phyloP scores from a whole-genome alignment of 2,329 filamentous ascomycete genomes.

The Fusarium redolens region DNA sequence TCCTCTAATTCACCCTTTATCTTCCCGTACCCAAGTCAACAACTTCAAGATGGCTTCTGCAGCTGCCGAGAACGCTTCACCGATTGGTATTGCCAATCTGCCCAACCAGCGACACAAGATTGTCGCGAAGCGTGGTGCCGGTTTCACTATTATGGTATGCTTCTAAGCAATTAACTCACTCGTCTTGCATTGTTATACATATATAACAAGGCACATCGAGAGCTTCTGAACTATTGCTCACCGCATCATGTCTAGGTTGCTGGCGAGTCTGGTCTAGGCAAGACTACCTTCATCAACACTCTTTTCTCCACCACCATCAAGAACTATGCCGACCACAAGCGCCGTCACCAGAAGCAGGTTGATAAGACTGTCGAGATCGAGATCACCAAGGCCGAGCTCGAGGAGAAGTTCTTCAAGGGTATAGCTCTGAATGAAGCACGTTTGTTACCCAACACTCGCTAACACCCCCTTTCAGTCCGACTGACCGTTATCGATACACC shows the following conservation, averaged over 20 bases:
- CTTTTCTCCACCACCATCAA: slow-evolving; percentile 99
- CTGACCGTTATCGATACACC: slow-evolving; percentile 99
- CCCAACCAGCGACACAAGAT: slow-evolving; percentile 82
- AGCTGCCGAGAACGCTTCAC: slow-evolving; percentile 70
- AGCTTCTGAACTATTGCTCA: slow-evolving; percentile 16
- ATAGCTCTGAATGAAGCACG: slow-evolving; percentile 39
- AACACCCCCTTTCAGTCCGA: slow-evolving; percentile 73
- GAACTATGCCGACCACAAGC: slow-evolving; percentile 99
- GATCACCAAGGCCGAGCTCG: slow-evolving; percentile 99
- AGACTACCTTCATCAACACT: slow-evolving; percentile 99
- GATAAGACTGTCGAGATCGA: slow-evolving; percentile 99
- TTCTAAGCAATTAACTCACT: background rate
- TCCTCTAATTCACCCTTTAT: slow-evolving; percentile 11
- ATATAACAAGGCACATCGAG: background rate
- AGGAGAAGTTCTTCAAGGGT: slow-evolving; percentile 99
- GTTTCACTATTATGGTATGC: slow-evolving; percentile 98
- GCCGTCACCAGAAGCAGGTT: slow-evolving; percentile 98
- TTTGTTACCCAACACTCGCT: slow-evolving; percentile 23
- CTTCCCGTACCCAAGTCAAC: slow-evolving; percentile 18
- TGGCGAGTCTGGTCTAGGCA: slow-evolving; percentile 97
- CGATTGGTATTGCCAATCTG: slow-evolving; percentile 80
- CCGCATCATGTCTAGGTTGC: slow-evolving; percentile 74
- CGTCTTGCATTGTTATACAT: background rate
- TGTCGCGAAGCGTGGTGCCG: slow-evolving; percentile 86
- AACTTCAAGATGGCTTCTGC: slow-evolving; percentile 64